Evolutionary conservation across 805 yeast species (phyloP), one percentile per base, ranked within the genome.

Genomic region (Wickerhamomyces pijperi): DNA sequence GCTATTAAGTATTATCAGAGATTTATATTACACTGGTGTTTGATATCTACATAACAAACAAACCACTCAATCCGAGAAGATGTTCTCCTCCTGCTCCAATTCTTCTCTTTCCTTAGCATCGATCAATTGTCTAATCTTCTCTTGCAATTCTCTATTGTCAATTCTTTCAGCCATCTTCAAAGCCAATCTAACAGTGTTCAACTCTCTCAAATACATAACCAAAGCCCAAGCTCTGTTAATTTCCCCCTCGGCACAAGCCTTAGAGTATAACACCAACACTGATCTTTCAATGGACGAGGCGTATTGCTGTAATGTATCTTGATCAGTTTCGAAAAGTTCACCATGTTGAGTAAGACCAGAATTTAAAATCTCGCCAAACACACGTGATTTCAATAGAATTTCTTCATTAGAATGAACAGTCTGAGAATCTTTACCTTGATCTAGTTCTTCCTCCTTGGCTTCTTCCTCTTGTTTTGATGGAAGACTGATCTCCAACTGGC

Each of bases 121-220:
- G 13, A 25, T 25, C 12, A 25, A 14, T 13, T 25, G 7, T 14
- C 14, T 5, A 25, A 25, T 25, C 14, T 12, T 25, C n/a, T 13
- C 13, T 9, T 9, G n/a, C 29, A 25, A 11, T 8, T 25, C 5
- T 4, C 5, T 4, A 25, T 25, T 13, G 14, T 74, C 79, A 40
- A 76, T 69, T 43, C 95, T 70, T 51, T 83, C 83, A 1, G 95
- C 86, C 39, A 90, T 83, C 59, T 82, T 82, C 13, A 74, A 65
- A 1, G 97, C 95, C 0, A 96, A 96, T 40, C 69, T 70, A 45
- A 88, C 62, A 3, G 95, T 94, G 47, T 81, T 77, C 44, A 82
- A 90, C 47, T 77, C 81, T 48, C 76, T 74, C 48, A 90, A 65
- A 51, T 82, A 75, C 43, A 67, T 70, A 7, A 76, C 87, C 21